Evolutionary conservation across 2,329 filamentous ascomycete species (phyloP), one percentile per base, ranked within the genome.

Genomic region (Fusarium fracticaudum): DNA sequence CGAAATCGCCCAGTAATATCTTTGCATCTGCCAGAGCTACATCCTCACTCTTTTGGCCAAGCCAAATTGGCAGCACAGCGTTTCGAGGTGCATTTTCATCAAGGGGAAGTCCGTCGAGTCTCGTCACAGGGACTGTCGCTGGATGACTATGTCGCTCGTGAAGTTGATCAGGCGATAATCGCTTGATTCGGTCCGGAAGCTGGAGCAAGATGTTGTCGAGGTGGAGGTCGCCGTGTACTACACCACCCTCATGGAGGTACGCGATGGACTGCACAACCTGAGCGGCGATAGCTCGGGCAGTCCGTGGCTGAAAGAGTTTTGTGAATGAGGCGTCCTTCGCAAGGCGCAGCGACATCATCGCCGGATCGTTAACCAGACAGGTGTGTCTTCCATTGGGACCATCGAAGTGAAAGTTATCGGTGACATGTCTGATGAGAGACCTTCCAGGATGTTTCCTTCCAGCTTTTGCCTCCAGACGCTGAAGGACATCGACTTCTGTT

Each of bases 171-270:
- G 74, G 72, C 0, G 66, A 72, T 1, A 76, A 48, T 4, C 44
- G 37, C 35, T n/a, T 73, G 17, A 73, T 73, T 26, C 66, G 60
- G 35, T 76, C 72, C 26, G 72, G 74, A 26, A 75, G 69, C 38
- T 70, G 74, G 10, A 77, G 44, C 14, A 77, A 59, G 17, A 77
- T 50, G 45, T 77, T 77, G 33, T 75, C 75, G 17, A 76, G 62
- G 44, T 77, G 75, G 26, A 77, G 61, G 9, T 77, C 75, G 41
- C 75, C 75, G 48, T 77, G 75, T 26, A 77, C 75, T 18, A 76
- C 65, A 33, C 75, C 75, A 15, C 66, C 66, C 14, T 70, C 58
- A 20, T 77, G 75, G 18, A 77, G 62, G 47, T 77, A 77, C 14
- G 70, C 70, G 41, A 77, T 40, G 0, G 75, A 70, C 26, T 74